These are phyloP conservation scores for Magnaporthiopsis poae DNA, from an alignment of 2,329 filamentous ascomycete genomes.

Conservation along the genomic window DNA sequence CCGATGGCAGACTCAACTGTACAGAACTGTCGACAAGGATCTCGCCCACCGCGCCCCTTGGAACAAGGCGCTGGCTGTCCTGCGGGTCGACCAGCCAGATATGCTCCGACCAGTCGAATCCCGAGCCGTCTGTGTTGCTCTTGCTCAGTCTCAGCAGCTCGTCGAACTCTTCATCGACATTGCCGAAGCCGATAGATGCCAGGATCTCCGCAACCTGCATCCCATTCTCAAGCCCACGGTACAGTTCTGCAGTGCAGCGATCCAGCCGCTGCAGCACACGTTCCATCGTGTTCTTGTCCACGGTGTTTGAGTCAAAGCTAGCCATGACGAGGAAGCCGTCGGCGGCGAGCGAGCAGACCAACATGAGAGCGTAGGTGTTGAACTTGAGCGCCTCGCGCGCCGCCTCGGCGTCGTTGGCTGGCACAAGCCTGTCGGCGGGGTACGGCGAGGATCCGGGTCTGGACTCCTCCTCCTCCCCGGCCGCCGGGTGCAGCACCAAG, in stretches of 20 bases:
- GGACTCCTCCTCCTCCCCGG: not conserved
- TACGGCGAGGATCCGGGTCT: not conserved
- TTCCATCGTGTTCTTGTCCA: constrained; percentile 42
- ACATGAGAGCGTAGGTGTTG: constrained; percentile 53
- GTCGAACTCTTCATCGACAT: not conserved
- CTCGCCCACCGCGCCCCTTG: constrained; percentile 33
- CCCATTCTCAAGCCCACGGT: constrained; percentile 24
- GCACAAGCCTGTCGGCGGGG: constrained; percentile 25
- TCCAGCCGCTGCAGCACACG: constrained; percentile 43
- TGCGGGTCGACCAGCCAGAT: constrained; percentile 31
- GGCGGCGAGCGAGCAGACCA: constrained; percentile 52
- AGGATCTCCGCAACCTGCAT: constrained; percentile 27
- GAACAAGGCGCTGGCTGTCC: constrained; percentile 26
- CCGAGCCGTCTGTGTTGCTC: not conserved
- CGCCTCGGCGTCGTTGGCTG: constrained; percentile 45
- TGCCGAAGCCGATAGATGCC: constrained; percentile 21
- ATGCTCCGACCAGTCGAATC: not conserved
- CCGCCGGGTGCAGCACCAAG: constrained; percentile 42
- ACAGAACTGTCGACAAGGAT: constrained; percentile 26
- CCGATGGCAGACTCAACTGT: not conserved
- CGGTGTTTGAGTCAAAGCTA: constrained; percentile 54
- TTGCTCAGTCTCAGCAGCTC: not conserved
- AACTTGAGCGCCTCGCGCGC: constrained; percentile 51
- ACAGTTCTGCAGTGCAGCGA: constrained; percentile 39
- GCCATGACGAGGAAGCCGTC: constrained; percentile 50